Base-by-base conservation (phyloP, 371 early-diverging fungal genomes). In the Syncephalastrum racemosum region DNA sequence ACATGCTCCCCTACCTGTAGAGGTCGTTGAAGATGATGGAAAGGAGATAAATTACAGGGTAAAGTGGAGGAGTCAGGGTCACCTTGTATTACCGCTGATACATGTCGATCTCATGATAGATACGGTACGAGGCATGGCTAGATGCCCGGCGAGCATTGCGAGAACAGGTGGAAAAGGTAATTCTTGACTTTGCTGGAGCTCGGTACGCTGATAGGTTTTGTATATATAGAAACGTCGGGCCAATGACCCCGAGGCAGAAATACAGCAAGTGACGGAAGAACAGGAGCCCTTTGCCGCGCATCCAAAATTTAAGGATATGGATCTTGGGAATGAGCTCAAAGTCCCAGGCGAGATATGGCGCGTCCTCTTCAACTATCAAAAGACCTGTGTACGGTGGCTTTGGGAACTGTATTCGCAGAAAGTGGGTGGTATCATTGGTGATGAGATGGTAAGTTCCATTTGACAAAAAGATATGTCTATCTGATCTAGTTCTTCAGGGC, bases 371-470 rank as follows among this genome's bases (percentile, higher is more conserved):
- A 91, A 90, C 25, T 97, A 99, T 74, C 99, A 99, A 75, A 81
- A 84, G 62, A 90, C 91, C 36, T 84, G 86, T 45, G 70, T 92
- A 4, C 77, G 84, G 45, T 99, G 99, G 99, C 73, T 99, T 50
- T 91, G 89, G 86, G 92, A 95, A 55, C 73, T 97, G 27, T 90
- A 95, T 66, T 75, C 77, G 31, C 92, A 93, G 62, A 82, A 90
- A 46, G 90, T 88, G 0, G 99, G 99, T 1, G 99, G 99, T 1
- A 90, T 99, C 24, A 71, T 98, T 22, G 98, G 97, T n/a, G 99
- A 99, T 73, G 98, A 99, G 71, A 97, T 99, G 96, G 83, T 79
- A 66, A 64, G 39, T 54, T 27, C 1, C 36, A 16, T 6, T 4
- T 19, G 14, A 31, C 13, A 13, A 4, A 50, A 16, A 15, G 36